Evolutionary conservation across 2,329 filamentous ascomycete genomes (phyloP), one percentile per base, ranked within the genome.

Genomic region (Penicillium brasilianum): DNA sequence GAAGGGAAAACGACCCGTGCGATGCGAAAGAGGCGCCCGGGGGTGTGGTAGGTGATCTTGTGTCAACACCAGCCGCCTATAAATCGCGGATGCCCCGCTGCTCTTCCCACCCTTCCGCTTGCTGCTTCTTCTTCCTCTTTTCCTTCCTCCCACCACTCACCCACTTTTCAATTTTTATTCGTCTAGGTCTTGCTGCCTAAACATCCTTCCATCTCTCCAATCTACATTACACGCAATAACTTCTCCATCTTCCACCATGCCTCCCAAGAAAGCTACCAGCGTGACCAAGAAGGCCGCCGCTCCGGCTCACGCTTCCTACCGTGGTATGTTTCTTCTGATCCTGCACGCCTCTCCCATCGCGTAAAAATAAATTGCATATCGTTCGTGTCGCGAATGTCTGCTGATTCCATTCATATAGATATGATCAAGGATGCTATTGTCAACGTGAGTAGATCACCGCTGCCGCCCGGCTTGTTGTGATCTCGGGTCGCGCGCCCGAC

Each of bases 381-480:
- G 71, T 76, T 72, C 61, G 78, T 72, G 77, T 88, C 85, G 83
- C 85, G 72, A 78, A 73, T 66, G 68, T 76, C 77, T 84, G 76
- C 84, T 87, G 81, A 87, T 83, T 75, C 70, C 59, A 69, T 66
- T 69, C 46, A 72, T 74, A 75, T 77, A 89, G 87, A 88, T 79
- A 89, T 90, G 88, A 88, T 90, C 78, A 89, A 88, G 80, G 87
- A 90, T 78, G 88, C 87, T 70, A 88, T 90, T 75, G 78, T 89
- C 74, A 86, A 84, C 79, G 88, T 90, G 79, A 87, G 88, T 89
- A 75, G 73, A 84, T 80, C 76, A 74, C 74, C 64, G 68, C 74
- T 70, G 83, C 82, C 83, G 81, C 81, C 77, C 67, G 68, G 64
- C 71, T 77, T 72, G 70, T 76, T 75, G 69, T 72, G 68, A 69